Conservation (phyloP, 73 alveolate species). For the Loxodes magnus region DNA sequence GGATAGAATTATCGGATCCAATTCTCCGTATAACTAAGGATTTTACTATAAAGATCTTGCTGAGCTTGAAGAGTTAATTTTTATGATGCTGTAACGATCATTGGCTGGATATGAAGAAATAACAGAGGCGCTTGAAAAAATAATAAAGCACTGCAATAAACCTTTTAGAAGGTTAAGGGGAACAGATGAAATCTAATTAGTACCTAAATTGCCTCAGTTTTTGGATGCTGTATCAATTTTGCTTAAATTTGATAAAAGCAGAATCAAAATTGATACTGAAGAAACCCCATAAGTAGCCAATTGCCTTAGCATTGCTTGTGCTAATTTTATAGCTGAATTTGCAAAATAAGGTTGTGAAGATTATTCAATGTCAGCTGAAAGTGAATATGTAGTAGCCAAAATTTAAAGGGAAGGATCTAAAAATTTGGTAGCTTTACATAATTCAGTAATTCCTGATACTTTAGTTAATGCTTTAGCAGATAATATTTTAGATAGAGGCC, state of each 20-base stretch:
- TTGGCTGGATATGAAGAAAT: conserved; percentile 41
- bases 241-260: conserved; percentile 39
- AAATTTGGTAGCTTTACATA: conserved; percentile 51
- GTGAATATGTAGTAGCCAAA: conserved; percentile 24
- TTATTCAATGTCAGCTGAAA: conserved; percentile 42
- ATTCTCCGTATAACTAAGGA: conserved; percentile 42
- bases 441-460: conserved; percentile 69
- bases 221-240: conserved; percentile 55
- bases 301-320: conserved; percentile 38
- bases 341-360: conserved; percentile 65
- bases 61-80: conserved; percentile 44
- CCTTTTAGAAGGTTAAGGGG: conserved; percentile 62
- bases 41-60: conserved; percentile 66
- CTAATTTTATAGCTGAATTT: conserved; percentile 51
- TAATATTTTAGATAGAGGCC: conserved; percentile 44
- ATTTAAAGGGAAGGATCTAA: conserved; percentile 72
- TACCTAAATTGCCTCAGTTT: conserved; percentile 53
- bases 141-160: conserved; percentile 22
- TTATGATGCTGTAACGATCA: conserved; percentile 46
- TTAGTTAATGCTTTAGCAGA: conserved; percentile 67
- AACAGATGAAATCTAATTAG: conserved; percentile 62
- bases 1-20: conserved; percentile 47
- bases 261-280: conserved; percentile 13
- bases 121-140: conserved; percentile 10
- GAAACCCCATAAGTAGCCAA: conserved; percentile 17